phyloP scores from a whole-genome alignment of 2,329 filamentous ascomycete genomes.

The Stenocarpella maydis region DNA sequence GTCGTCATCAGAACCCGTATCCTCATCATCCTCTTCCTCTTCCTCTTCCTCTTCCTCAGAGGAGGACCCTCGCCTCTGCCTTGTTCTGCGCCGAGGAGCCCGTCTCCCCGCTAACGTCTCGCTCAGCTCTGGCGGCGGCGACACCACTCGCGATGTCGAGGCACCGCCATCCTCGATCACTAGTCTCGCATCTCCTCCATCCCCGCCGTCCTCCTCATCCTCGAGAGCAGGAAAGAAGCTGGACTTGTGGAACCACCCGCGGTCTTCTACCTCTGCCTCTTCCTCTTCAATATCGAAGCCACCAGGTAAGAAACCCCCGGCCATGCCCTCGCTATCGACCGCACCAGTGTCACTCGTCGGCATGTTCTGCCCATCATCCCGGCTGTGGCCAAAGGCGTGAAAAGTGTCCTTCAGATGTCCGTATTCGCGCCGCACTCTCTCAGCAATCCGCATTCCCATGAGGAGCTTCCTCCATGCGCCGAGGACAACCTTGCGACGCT shows the following conservation, averaged over 20 bases:
- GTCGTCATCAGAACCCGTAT: conserved; percentile 33
- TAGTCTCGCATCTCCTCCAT: conserved; percentile 43
- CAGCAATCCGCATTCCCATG: conserved; percentile 82
- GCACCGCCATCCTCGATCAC: conserved; percentile 47
- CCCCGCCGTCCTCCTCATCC: conserved; percentile 47
- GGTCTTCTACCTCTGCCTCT: conserved; percentile 35
- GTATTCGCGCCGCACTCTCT: conserved; percentile 80
- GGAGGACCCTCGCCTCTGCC: conserved; percentile 24
- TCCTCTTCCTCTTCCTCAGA: conserved; percentile 40
- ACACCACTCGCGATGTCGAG: conserved; percentile 37
- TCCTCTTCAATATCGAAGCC: conserved; percentile 62
- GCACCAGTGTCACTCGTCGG: conserved; percentile 33
- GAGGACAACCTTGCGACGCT: conserved; percentile 77
- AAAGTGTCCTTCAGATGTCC: conserved; percentile 64
- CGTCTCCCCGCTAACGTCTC: neutral
- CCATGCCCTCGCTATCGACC: conserved; percentile 58
- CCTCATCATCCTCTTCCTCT: conserved; percentile 38
- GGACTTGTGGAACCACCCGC: conserved; percentile 46
- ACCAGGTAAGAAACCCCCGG: conserved; percentile 68
- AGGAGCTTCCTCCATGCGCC: conserved; percentile 86
- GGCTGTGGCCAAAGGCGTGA: conserved; percentile 64
- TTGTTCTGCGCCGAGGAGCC: conserved; percentile 9
- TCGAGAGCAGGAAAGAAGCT: conserved; percentile 57
- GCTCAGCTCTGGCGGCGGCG: conserved; percentile 9
- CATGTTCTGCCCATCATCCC: conserved; percentile 44